These are phyloP conservation scores for Paracoccidioides brasiliensis DNA, from an alignment of 2,329 filamentous ascomycete species.

Conservation along the genomic window DNA sequence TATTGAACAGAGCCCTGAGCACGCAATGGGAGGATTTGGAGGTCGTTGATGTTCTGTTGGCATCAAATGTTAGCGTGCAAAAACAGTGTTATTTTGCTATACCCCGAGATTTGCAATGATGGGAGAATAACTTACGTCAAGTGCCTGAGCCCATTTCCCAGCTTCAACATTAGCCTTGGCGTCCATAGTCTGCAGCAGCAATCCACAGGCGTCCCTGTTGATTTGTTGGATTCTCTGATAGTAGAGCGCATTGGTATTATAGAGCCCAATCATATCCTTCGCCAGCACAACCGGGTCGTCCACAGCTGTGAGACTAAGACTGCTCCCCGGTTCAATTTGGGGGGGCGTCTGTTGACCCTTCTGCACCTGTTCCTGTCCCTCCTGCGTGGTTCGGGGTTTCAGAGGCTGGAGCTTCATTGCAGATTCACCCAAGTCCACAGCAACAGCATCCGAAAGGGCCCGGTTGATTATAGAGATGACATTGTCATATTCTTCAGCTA, in stretches of 20 bases:
- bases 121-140: constrained; percentile 45
- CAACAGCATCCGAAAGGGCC: constrained; percentile 77
- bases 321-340: constrained; percentile 28
- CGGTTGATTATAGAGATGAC: constrained; percentile 86
- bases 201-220: constrained; percentile 46
- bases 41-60: constrained; percentile 52
- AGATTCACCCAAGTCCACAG: constrained; percentile 61
- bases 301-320: constrained; percentile 50
- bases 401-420: constrained; percentile 65
- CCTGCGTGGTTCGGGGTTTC: constrained; percentile 48
- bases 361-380: constrained; percentile 17
- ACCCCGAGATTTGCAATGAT: constrained; percentile 3
- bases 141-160: constrained; percentile 46
- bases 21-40: constrained; percentile 69
- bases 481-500: constrained; percentile 88
- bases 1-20: constrained; percentile 60
- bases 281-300: constrained; percentile 54
- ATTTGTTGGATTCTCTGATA: constrained; percentile 44
- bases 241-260: constrained; percentile 48
- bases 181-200: constrained; percentile 48
- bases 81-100: not conserved
- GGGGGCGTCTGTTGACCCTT: constrained; percentile 36
- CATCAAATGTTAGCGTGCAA: constrained; percentile 12
- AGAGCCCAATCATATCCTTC: constrained; percentile 48
- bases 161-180: constrained; percentile 47